Base-by-base conservation (phyloP, 495 filamentous ascomycete species). In the Lepraria neglecta region DNA sequence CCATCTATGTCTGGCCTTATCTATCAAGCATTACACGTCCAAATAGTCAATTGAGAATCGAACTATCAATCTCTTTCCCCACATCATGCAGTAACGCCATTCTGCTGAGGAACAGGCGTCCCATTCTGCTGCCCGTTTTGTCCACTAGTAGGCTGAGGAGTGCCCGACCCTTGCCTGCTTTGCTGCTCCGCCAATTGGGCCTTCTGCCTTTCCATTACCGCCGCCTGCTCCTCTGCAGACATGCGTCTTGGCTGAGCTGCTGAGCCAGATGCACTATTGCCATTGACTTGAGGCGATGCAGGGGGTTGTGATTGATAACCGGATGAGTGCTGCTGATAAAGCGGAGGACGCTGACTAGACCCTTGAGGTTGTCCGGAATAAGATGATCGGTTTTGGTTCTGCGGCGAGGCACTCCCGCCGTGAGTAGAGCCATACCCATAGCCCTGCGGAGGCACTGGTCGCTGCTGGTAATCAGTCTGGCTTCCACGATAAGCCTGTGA, bases 201-300 rank as follows among this genome's bases (percentile, higher is more conserved):
- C 67, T 74, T 79, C 44, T 77, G 73, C 45, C 73, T 68, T 40
- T 78, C 74, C 72, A 78, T 76, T 54, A 77, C 47, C 3, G 71
- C 68, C n/a, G 75, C 74, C 67, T 78, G 78, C 60, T 80, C 78
- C 27, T 74, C 73, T 4, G 59, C 48, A 10, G 56, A 54, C 66
- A 65, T 12, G 4, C 43, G 55, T 47, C 38, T 61, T 40, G 42
- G 52, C 45, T 56, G 54, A 27, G 52, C 54, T 12, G 50, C 48
- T 31, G 59, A 42, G 17, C 52, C 60, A 55, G 38, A 50, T 17
- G 58, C 73, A 47, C 76, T 71, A 28, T 73, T 75, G 24, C 74
- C 67, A 63, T 78, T 77, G 40, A 69, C 63, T 33, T 63, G 66
- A 17, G 76, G 71, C 38, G 71, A 66, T n/a, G 71, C 68, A 6